Evolutionary conservation across 257 asterid species (phyloP), one percentile per base, ranked within the genome.

Genomic region (Eucommia ulmoides): DNA sequence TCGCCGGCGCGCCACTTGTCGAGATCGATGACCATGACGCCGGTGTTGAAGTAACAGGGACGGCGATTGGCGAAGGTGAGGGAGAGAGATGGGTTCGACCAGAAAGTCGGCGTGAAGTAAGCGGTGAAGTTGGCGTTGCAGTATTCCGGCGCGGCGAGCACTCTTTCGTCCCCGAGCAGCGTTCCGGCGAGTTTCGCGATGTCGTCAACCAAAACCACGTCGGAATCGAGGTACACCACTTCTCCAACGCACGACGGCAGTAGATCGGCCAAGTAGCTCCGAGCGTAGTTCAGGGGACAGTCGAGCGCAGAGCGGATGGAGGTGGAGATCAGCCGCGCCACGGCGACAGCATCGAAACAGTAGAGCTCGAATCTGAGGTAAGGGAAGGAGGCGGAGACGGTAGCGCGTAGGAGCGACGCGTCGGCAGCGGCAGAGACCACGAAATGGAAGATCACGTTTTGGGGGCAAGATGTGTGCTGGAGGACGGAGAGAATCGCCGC

Each of bases 231-330:
- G 60, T 89, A 89, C 4, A 89, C 94, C 12, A 78, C 76, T 51
- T 86, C 85, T 48, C 52, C 42, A 50, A 88, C 94, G 58, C 96
- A 88, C 0, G 65, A 41, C 0, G 95, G 97, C 23, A 89, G 64
- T 41, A 89, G 69, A 44, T 64, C 69, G 3, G 97, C 91, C 25
- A 89, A 64, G 78, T 89, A 89, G 63, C 83, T 81, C 0, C 97
- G 73, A 3, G 97, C 97, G 51, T 89, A 88, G 74, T 88, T 88
- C 18, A 88, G 81, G 0, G 97, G 89, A 53, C 96, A 82, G 60
- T 88, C 97, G 1, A 89, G 81, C 41, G 97, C 97, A 6, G 96
- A 82, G 11, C 96, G 93, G 67, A 89, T 89, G 22, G 97, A 89
- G 22, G 97, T 84, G 23, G 96, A 89, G 62, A 89, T 89, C 0